phyloP scores from a whole-genome alignment of 345 rosid species.

The Dipteronia dyeriana region DNA sequence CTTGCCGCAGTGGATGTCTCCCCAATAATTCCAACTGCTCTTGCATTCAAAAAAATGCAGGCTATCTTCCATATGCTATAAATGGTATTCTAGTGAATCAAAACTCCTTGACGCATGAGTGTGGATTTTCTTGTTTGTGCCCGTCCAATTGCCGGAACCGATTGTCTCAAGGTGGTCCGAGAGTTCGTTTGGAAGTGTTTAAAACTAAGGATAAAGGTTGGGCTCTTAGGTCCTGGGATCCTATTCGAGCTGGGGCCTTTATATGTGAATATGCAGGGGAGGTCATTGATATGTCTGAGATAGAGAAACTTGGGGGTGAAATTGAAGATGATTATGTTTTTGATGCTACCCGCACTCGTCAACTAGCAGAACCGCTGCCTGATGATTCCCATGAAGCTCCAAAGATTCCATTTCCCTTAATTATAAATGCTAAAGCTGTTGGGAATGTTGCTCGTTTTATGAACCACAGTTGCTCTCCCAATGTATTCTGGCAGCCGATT shows the following conservation, averaged over 20 bases:
- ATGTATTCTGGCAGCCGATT: slow-evolving; percentile 84
- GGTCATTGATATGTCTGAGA: slow-evolving; percentile 49
- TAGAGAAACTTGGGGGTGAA: slow-evolving; percentile 18
- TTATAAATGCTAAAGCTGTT: slow-evolving; percentile 62
- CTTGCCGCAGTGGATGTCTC: slow-evolving; percentile 52
- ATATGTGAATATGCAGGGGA: slow-evolving; percentile 90
- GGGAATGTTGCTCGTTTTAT: slow-evolving; percentile 93
- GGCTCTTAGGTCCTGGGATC: slow-evolving; percentile 90
- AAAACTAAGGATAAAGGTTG: slow-evolving; percentile 80
- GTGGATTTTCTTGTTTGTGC: slow-evolving; percentile 77
- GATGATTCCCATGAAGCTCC: slow-evolving; percentile 23
- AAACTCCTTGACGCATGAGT: slow-evolving; percentile 69
- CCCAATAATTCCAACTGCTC: slow-evolving; percentile 68
- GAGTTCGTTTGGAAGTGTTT: slow-evolving; percentile 40
- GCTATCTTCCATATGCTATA: slow-evolving; percentile 58
- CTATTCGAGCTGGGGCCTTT: slow-evolving; percentile 80
- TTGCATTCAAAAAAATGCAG: slow-evolving; percentile 70
- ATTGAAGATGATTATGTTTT: slow-evolving; percentile 55
- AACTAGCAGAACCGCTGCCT: not conserved
- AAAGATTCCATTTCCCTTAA: slow-evolving; percentile 54
- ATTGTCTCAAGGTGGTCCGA: slow-evolving; percentile 66
- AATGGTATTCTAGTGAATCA: slow-evolving; percentile 60
- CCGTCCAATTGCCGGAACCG: slow-evolving; percentile 61
- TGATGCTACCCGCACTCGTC: slow-evolving; percentile 44
- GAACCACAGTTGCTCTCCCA: slow-evolving; percentile 89